Base-by-base conservation (phyloP, 2,329 filamentous ascomycete species). In the Ascochyta koolunga region DNA sequence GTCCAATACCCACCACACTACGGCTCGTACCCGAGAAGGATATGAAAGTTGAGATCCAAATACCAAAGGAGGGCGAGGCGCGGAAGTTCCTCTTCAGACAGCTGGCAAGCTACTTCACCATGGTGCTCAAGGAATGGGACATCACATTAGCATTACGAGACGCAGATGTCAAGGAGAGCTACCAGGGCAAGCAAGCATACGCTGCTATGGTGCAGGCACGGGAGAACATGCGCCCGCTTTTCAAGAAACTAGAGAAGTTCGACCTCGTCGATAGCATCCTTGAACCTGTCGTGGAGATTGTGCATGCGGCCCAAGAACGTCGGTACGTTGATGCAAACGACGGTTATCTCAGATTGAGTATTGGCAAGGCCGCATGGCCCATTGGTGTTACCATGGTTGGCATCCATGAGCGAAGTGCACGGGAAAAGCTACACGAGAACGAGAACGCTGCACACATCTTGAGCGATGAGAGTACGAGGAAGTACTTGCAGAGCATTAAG, bases 321-420 rank as follows among this genome's bases (percentile, higher is more conserved):
- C 86, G 91, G 59, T 99, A 99, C 71, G 93, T 99, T 40, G 90
- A 97, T 76, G 95, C 95, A 29, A 98, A 98, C 72, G 91, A 99
- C 73, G 93, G 91, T 0, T 99, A 99, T 75, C 80, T 99, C 56
- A 84, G 91, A 47, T 81, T 99, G 49, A 96, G 91, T 73, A 99
- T 99, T 69, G 92, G 92, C 61, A 96, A 96, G 79, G 93, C 92
- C 64, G 95, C 95, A 15, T 99, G 95, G 95, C 95, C 95, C 21
- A 99, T 99, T 69, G 95, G 95, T 77, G 95, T 99, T 33, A 99
- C 95, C 74, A 99, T 98, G 95, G 95, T 99, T 69, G 95, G 95
- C 81, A 99, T 99, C 67, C 95, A 99, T 84, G 95, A 98, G 81
- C 87, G 95, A 70, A 95, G 89, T 63, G 93, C 95, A 18, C 86